Evolutionary conservation across 2,329 filamentous ascomycete genomes (phyloP).

Genomic region (Coleophoma crateriformis): DNA sequence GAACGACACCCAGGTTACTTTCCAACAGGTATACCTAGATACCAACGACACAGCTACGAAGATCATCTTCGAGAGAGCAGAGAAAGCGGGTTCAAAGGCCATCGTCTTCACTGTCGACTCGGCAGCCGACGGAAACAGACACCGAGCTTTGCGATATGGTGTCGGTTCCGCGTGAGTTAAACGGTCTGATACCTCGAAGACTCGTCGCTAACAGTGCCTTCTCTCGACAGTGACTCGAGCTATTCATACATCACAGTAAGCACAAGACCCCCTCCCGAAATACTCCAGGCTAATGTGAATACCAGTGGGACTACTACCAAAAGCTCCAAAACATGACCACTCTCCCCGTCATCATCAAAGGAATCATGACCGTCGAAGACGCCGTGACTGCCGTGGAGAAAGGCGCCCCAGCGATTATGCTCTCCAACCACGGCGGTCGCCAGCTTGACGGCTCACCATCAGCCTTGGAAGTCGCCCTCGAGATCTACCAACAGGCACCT

Average conservation of each 20-base stretch:
- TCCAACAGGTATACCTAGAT: conserved; percentile 15
- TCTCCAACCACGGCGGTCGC: conserved; percentile 38
- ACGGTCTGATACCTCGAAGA: neutral
- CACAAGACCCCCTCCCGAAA: neutral
- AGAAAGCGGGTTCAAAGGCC: conserved; percentile 15
- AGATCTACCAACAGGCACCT: conserved; percentile 35
- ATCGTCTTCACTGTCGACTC: conserved; percentile 20
- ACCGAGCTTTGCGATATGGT: conserved; percentile 12
- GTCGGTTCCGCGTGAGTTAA: conserved; percentile 9
- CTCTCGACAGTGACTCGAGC: neutral
- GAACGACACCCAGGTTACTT: conserved; percentile 9
- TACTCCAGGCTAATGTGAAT: neutral
- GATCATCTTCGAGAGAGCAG: conserved; percentile 11
- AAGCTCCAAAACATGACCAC: conserved; percentile 26
- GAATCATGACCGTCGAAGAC: conserved; percentile 27
- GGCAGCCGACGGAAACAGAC: conserved; percentile 14
- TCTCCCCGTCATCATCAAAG: conserved; percentile 31
- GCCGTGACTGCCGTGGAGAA: conserved; percentile 28
- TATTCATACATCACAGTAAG: neutral
- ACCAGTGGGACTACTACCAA: conserved; percentile 30
- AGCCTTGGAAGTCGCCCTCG: conserved; percentile 51
- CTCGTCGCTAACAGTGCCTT: neutral
- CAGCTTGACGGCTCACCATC: conserved; percentile 46
- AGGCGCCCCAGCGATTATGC: conserved; percentile 33
- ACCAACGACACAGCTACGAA: conserved; percentile 5